Evolutionary conservation across 768 basidiomycete species (phyloP), one percentile per base, ranked within the genome.

Genomic region (Pisolithus albus): DNA sequence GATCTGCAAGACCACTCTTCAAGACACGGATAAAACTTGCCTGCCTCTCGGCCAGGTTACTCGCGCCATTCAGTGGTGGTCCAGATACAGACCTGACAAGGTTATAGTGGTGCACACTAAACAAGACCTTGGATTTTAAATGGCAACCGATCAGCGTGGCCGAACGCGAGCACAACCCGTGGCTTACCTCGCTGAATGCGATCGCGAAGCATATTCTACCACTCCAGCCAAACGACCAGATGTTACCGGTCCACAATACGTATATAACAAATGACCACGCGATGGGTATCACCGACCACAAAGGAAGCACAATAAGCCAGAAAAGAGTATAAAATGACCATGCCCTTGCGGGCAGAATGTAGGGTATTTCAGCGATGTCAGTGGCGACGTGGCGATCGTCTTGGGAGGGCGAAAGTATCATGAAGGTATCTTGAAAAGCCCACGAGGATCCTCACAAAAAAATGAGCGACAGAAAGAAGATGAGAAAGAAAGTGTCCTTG

Each of bases 201-300:
- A 79, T 55, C 26, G 65, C 70, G 54, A 86, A 83, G 7, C 71
- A 52, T 28, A 65, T 50, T 34, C 58, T 64, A 28, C 72, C 62
- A 13, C 59, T 63, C 69, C 72, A 74, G 13, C 70, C 56, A 53
- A 74, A 77, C 6, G 67, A 61, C 70, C 62, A 75, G 51, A 80
- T 58, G 37, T 55, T 68, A 32, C 74, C 72, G 37, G 70, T 65
- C 55, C 67, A 68, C 38, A 86, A 62, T 41, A 77, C 67, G 62
- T 74, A 73, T 55, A 74, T 42, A 40, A 76, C 78, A 60, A 80
- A 87, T 7, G 65, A 61, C 88, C 88, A 91, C 19, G 84, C 77
- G 21, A 82, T 58, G 9, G 86, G 83, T 7, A 79, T 69, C 34
- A 78, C 62, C 5, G 78, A 77, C 78, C 85, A 86, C 50, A 89